A percentile compares a stretch with the other conserved stretches of the same genome.
Evolutionary conservation across 768 basidiomycete species (phyloP).

Genomic region (Suillus cothurnatus): DNA sequence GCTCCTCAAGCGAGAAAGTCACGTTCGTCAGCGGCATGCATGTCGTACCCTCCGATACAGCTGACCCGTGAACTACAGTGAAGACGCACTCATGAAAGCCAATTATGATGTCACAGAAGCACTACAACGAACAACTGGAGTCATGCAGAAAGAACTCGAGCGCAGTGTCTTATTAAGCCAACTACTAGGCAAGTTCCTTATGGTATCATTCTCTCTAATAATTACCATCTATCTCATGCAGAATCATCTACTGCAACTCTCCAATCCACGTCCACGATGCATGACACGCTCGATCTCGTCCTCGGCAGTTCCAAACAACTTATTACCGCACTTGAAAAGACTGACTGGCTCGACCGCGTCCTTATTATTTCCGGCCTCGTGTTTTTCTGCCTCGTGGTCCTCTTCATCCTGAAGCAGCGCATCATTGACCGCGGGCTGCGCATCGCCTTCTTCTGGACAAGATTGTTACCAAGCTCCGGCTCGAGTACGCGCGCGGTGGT

Average conservation of each 20-base stretch:
- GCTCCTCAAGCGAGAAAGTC: conserved; percentile 54
- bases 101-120: conserved; percentile 88
- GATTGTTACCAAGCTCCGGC: conserved; percentile 57
- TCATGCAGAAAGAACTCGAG: conserved; percentile 94
- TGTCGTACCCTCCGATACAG: neutral
- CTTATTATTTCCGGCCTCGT: conserved; percentile 77
- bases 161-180: conserved; percentile 84
- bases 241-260: conserved; percentile 82
- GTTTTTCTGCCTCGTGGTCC: conserved; percentile 83
- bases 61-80: conserved; percentile 42
- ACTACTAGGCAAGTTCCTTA: conserved; percentile 64
- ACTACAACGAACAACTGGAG: conserved; percentile 75
- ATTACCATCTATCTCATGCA: conserved; percentile 28
- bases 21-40: conserved; percentile 46
- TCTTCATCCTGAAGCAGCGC: conserved; percentile 88
- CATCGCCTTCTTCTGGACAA: conserved; percentile 88
- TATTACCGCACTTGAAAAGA: conserved; percentile 83
- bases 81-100: conserved; percentile 88
- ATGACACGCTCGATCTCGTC: conserved; percentile 71
- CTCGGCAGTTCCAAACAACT: conserved; percentile 83
- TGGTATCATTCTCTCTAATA: neutral
- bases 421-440: conserved; percentile 78
- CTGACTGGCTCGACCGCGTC: conserved; percentile 91
- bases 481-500: neutral
- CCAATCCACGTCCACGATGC: conserved; percentile 69